phyloP scores from a whole-genome alignment of 2,329 filamentous ascomycete species.

The Orbilia brochopaga region DNA sequence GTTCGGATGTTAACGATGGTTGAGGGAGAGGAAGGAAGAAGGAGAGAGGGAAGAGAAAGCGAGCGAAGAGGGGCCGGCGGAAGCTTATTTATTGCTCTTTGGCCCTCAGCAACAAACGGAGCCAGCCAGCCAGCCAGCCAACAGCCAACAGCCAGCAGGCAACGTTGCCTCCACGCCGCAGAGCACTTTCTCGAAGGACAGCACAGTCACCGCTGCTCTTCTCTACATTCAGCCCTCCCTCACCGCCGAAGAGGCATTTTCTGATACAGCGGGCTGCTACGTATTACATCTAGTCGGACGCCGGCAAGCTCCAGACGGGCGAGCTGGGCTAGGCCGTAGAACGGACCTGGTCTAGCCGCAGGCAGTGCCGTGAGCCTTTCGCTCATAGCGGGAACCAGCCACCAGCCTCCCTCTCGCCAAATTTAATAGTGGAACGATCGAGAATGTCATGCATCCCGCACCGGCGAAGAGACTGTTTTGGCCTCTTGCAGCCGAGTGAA shows the following conservation, averaged over 20 bases:
- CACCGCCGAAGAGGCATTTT: not conserved
- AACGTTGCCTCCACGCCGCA: not conserved
- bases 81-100: slow-evolving; percentile 6
- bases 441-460: not conserved
- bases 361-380: not conserved
- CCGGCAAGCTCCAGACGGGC: too few species aligned
- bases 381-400: slow-evolving; percentile 5
- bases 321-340: not conserved
- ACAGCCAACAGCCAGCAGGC: not conserved
- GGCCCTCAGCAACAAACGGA: slow-evolving; percentile 3
- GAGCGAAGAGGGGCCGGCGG: slow-evolving; percentile 3
- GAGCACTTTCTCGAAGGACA: slow-evolving; percentile 11
- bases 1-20: not conserved
- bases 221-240: not conserved
- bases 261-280: not conserved
- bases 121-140: slow-evolving; percentile 12
- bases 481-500: slow-evolving; percentile 37
- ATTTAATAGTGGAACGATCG: not conserved
- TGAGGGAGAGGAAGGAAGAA: not conserved
- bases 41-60: slow-evolving; percentile 2
- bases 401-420: slow-evolving; percentile 1
- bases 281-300: too few species aligned
- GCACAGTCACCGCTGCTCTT: not conserved
- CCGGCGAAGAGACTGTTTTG: slow-evolving; percentile 17
- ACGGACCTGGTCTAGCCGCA: slow-evolving; percentile 10